A percentile compares a stretch with the other conserved stretches of the same genome.
Conservation (phyloP, 2,329 filamentous ascomycete species). For the Emergomyces pasteurianus region DNA sequence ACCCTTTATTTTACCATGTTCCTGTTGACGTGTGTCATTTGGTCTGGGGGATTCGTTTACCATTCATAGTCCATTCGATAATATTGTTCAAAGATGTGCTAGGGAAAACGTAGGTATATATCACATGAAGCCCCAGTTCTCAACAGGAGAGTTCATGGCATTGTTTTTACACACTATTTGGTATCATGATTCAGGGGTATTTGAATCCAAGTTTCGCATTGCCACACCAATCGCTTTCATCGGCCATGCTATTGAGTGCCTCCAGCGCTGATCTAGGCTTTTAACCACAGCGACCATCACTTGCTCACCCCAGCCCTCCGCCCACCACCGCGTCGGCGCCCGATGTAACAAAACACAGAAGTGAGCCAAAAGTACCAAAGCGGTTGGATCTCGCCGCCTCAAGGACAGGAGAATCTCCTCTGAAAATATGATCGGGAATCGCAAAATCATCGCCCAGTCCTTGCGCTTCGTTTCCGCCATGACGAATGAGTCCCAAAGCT, state of each 20-base stretch:
- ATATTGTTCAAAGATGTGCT: background rate
- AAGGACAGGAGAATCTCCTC: conserved; percentile 18
- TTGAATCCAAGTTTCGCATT: background rate
- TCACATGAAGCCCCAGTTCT: background rate
- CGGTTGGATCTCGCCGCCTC: conserved; percentile 19
- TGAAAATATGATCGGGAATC: conserved; percentile 9
- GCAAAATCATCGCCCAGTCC: conserved; percentile 10
- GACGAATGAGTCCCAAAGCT: conserved; percentile 10
- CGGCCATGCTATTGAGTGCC: conserved; percentile 8
- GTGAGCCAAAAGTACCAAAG: conserved; percentile 27
- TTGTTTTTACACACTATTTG: background rate
- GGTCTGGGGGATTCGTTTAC: background rate
- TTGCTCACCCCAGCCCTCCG: conserved; percentile 10
- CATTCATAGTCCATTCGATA: background rate
- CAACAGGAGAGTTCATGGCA: background rate
- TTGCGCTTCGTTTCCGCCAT: conserved; percentile 10
- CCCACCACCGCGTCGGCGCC: conserved; percentile 12
- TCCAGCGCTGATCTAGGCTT: conserved; percentile 5
- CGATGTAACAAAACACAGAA: conserved; percentile 23
- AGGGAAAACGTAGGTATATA: background rate
- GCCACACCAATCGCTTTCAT: conserved; percentile 5
- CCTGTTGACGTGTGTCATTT: background rate
- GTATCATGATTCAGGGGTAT: background rate
- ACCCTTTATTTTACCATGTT: background rate
- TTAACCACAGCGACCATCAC: conserved; percentile 8